Base-by-base conservation (phyloP, 176 grass and related monocot genomes). In the Carex littledalei region DNA sequence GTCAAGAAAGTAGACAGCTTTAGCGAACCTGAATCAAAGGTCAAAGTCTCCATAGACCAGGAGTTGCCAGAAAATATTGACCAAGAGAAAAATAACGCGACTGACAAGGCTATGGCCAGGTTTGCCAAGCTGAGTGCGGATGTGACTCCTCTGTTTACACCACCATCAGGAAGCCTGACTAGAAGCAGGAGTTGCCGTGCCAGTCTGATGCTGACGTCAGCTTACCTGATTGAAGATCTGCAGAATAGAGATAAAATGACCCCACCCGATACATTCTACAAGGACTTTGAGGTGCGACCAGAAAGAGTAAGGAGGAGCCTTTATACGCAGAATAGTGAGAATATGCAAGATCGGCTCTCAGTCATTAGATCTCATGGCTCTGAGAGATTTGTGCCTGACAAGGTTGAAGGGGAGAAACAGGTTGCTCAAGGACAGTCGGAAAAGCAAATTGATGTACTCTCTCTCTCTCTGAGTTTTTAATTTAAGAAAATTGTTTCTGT, bases 121-220 rank as follows among this genome's bases (percentile, higher is more conserved):
- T 67, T 52, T 61, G n/a, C 34, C 29, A 52, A 63, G 34, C 34
- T 63, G 10, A 83, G 35, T 69, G 43, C 39, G 4, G 81, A 67
- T 18, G 81, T 67, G 37, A 21, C 61, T 52, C 58, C 61, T 43
- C 50, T 67, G 41, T 18, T 67, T 68, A 24, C 21, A 6, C 17
- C 64, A 50, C 55, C 80, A 6, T 31, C 81, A 29, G 63, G 81
- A 32, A 52, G 62, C 14, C 22, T 95, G 29, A 88, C 78, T 22
- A 94, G 90, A 86, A 94, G 90, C 50, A 95, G 56, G 78, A 99
- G 93, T 84, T 99, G 96, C 90, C 93, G 75, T 76, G 90, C 93
- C 71, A 95, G 85, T 52, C 84, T 95, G 87, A 95, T 92, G 91
- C 54, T 88, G 63, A 88, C 85, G 73, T 92, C 91, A 9, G 89